Evolutionary conservation across 345 rosid species (phyloP), one percentile per base, ranked within the genome.

Genomic region (Euclidium syriacum): DNA sequence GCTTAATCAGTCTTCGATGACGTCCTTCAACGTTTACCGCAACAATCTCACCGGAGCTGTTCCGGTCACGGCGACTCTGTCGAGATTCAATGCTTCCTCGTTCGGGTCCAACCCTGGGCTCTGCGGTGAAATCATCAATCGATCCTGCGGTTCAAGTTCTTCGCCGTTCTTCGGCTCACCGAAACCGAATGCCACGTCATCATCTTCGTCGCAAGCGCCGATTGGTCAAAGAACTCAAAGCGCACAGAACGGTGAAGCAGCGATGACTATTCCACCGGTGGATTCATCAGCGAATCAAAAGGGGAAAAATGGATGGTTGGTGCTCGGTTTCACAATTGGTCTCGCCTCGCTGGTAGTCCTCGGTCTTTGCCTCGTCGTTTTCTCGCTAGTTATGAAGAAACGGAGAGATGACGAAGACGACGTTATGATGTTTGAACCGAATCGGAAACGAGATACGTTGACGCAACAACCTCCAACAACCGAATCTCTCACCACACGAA

Each of bases 121-220:
- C 18, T 92, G 98, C 71, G 96, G 98, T 1, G 86, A 85, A 83
- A 70, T 85, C 48, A 69, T 89, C 26, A 80, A 84, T 48, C 75
- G 34, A 49, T 80, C 85, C 1, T 92, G 97, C 66, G 58, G 49
- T 49, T 46, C 81, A 5, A 72, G 43, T 34, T 67, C 86, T 41
- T 62, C 83, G 2, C 91, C 95, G 1, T 83, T 92, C 67, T 85
- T 88, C 17, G 80, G 58, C 5, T 66, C 79, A 12, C 10, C 77
- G 3, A 23, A 70, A 12, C 34, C 74, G 0, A 41, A 76, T 20
- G 64, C 55, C 75, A 57, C 82, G 64, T 66, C 82, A 19, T 51
- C 81, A 12, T 39, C 40, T 2, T 11, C 68, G 9, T 20, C 71
- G 12, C 48, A 75, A 11, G 36, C 81, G 12, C 85, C 98, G 27